Conservation (phyloP, 2,329 filamentous ascomycete genomes). For the Rachicladosporium sp. region DNA sequence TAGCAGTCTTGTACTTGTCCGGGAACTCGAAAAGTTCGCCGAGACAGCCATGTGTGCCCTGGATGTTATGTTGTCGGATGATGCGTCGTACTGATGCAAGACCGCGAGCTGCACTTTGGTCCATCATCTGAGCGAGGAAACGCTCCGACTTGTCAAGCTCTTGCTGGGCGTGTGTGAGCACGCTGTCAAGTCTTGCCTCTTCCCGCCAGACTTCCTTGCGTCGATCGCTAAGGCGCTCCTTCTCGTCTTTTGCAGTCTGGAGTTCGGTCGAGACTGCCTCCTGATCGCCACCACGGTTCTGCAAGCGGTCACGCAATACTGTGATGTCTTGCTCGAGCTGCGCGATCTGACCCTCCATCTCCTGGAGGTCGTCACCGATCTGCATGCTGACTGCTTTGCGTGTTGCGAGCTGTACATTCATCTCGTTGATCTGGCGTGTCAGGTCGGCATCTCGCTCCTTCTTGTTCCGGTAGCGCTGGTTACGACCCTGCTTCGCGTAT, state of each 20-base stretch:
- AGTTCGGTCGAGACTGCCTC: constrained; percentile 61
- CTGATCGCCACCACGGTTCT: constrained; percentile 66
- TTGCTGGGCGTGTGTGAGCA: constrained; percentile 61
- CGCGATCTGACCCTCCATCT: constrained; percentile 58
- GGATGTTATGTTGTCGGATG: constrained; percentile 64
- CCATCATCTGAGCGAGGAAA: constrained; percentile 72
- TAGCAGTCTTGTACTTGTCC: constrained; percentile 74
- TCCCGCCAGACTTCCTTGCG: constrained; percentile 79
- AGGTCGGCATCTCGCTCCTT: constrained; percentile 77
- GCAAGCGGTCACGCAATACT: constrained; percentile 57
- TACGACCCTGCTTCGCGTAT: constrained; percentile 83
- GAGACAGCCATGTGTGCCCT: constrained; percentile 82
- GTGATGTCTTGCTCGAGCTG: constrained; percentile 62
- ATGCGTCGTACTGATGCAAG: constrained; percentile 76
- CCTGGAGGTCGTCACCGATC: constrained; percentile 67
- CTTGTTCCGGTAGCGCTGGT: constrained; percentile 77
- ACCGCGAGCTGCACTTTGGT: constrained; percentile 74
- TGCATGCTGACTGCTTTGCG: constrained; percentile 78
- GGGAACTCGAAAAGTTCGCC: constrained; percentile 84
- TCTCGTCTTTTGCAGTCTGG: constrained; percentile 61
- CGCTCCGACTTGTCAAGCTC: constrained; percentile 70
- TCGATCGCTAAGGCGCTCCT: constrained; percentile 73
- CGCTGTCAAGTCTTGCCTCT: constrained; percentile 71
- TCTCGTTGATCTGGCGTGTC: constrained; percentile 65
- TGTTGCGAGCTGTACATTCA: constrained; percentile 61